Evolutionary conservation across 805 yeast species (phyloP), one percentile per base, ranked within the genome.

Genomic region (Nakazawaea wickerhamii): DNA sequence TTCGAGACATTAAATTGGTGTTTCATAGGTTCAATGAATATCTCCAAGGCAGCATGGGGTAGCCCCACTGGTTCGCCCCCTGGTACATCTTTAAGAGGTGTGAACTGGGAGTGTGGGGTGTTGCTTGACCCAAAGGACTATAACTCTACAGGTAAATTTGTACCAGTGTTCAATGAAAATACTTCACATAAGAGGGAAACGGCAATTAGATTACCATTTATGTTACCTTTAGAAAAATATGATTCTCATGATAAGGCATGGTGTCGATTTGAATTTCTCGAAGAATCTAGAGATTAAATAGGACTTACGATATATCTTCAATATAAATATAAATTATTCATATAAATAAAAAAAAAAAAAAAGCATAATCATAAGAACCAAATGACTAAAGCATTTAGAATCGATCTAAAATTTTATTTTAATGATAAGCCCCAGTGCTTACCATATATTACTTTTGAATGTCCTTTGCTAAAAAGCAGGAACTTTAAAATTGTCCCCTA

Each of bases 1-100:
- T 75, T 71, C 58, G 51, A 60, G 27, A 61, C 75, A 2, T 55
- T 84, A 4, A 71, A 75, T 39, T 87, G 95, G 95, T 71, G 80
- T 15, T 57, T 84, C 5, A 66, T 84, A 55, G 84, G 93, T 0
- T 81, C 89, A 37, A 84, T 87, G 25, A 87, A 87, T 54, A 53
- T 85, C 31, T 81, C 90, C 25, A 75, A 75, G 42, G 83, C 77
- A 46, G 95, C 95, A 1, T 87, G 95, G 95, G 95, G 95, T 0
- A 61, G 55, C 4, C 62, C 64, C 13, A 42, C 59, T 20, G 49
- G 51, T 3, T 48, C n/a, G n/a, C n/a, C n/a, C n/a, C n/a, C n/a
- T n/a, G n/a, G 46, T n/a, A 52, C 52, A n/a, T 43, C 6, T 14
- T 21, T 21, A 14, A 35, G 38, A 30, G 45, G 38, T 44, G 49